Conservation (phyloP, 805 yeast genomes). For the Teunomyces panamensis region DNA sequence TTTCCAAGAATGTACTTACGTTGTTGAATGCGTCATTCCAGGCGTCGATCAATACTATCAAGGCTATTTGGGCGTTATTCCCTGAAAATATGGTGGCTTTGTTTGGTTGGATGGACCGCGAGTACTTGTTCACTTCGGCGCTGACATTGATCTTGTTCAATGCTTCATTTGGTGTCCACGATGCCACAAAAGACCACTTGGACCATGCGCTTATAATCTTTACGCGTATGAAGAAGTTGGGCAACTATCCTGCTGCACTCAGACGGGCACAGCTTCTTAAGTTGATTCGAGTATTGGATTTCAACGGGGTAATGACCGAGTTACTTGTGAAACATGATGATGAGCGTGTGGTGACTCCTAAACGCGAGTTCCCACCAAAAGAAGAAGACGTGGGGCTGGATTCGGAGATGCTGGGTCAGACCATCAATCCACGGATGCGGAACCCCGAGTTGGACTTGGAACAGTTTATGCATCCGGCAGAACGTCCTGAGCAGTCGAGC, state of each 20-base stretch:
- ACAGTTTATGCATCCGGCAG: slow-evolving; percentile 1
- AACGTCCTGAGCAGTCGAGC: neutral
- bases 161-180: slow-evolving; percentile 79
- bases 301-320: slow-evolving; percentile 60
- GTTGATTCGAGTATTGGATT: slow-evolving; percentile 62
- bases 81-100: slow-evolving; percentile 81
- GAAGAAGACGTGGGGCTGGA: neutral
- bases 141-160: slow-evolving; percentile 71
- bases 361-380: neutral
- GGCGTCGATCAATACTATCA: slow-evolving; percentile 72
- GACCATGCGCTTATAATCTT: slow-evolving; percentile 71
- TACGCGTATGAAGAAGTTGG: slow-evolving; percentile 71
- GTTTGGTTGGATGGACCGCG: slow-evolving; percentile 86
- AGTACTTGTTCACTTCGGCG: slow-evolving; percentile 72
- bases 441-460: slow-evolving; percentile 2
- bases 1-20: slow-evolving; percentile 65
- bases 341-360: slow-evolving; percentile 16
- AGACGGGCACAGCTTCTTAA: slow-evolving; percentile 70
- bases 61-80: slow-evolving; percentile 69
- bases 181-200: slow-evolving; percentile 65
- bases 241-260: slow-evolving; percentile 77
- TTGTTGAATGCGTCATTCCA: slow-evolving; percentile 74
- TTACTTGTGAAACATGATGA: slow-evolving; percentile 59
- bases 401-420: neutral
- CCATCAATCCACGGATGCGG: neutral